Percentiles rank a stretch among this genome's conserved stretches.
Evolutionary conservation across 2,329 filamentous ascomycete species (phyloP).

Genomic region (Aspergillus fumigatus): DNA sequence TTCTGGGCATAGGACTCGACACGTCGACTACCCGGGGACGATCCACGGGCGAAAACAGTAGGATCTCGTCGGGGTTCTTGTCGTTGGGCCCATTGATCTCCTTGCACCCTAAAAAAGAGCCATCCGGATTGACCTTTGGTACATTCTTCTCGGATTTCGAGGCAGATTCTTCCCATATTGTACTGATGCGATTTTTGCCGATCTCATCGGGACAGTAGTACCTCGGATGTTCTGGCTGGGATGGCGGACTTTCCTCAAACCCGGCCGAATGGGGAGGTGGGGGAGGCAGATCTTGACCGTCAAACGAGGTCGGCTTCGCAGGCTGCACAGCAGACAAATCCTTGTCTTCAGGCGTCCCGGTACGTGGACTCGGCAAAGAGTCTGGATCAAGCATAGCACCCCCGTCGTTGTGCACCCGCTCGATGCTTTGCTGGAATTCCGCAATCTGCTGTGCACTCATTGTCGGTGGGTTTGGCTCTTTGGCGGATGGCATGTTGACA

Average conservation of each 20-base stretch:
- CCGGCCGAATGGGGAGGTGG: constrained; percentile 3
- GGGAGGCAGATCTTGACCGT: constrained; percentile 19
- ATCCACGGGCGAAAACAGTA: constrained; percentile 29
- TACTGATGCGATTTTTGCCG: constrained; percentile 33
- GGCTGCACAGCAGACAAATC: constrained; percentile 22
- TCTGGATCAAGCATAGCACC: constrained; percentile 29
- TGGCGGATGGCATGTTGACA: constrained; percentile 41
- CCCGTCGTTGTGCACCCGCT: constrained; percentile 26
- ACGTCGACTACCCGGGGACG: constrained; percentile 20
- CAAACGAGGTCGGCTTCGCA: constrained; percentile 13
- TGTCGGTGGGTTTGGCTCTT: constrained; percentile 37
- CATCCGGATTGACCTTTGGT: constrained; percentile 21
- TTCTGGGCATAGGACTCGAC: constrained; percentile 19
- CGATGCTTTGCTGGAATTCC: constrained; percentile 37
- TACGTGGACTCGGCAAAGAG: constrained; percentile 28
- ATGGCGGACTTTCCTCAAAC: constrained; percentile 5
- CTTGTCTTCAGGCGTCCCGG: constrained; percentile 24
- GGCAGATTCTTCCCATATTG: constrained; percentile 31
- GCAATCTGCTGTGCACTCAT: constrained; percentile 38
- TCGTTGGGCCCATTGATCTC: constrained; percentile 31
- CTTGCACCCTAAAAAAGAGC: constrained; percentile 40
- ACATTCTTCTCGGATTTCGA: constrained; percentile 19
- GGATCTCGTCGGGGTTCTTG: constrained; percentile 36
- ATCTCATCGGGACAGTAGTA: constrained; percentile 40
- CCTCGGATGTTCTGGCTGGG: constrained; percentile 8